Evolutionary conservation across 768 basidiomycete species (phyloP).

Genomic region (Boletus subparvulus): DNA sequence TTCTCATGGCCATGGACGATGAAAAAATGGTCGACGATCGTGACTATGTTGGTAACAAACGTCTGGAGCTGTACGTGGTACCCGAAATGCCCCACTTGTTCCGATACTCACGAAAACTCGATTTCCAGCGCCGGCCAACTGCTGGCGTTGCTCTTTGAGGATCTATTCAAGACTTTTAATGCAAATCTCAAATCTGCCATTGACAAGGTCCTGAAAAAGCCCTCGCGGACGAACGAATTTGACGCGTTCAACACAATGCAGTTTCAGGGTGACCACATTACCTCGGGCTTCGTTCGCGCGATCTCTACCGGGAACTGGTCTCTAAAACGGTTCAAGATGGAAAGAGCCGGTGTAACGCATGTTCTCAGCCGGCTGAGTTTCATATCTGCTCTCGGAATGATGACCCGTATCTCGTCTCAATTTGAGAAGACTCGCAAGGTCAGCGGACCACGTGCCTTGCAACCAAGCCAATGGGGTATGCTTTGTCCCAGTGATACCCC

Average conservation of each 20-base stretch:
- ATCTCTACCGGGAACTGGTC: conserved; percentile 99
- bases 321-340: conserved; percentile 98
- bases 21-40: conserved; percentile 97
- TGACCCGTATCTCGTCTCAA: conserved; percentile 98
- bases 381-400: conserved; percentile 98
- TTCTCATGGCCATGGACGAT: conserved; percentile 95
- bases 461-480: conserved; percentile 99
- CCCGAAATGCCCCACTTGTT: conserved; percentile 3
- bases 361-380: conserved; percentile 94
- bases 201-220: conserved; percentile 96
- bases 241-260: conserved; percentile 94
- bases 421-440: conserved; percentile 99
- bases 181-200: conserved; percentile 92
- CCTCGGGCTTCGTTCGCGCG: conserved; percentile 92
- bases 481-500: conserved; percentile 98
- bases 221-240: conserved; percentile 90
- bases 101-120: conserved; percentile 8
- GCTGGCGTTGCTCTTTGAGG: conserved; percentile 93
- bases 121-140: conserved; percentile 89
- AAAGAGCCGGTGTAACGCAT: conserved; percentile 96
- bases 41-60: conserved; percentile 99
- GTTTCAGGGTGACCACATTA: conserved; percentile 95
- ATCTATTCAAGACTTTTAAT: conserved; percentile 98
- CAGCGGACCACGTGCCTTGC: conserved; percentile 93
- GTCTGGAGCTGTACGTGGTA: conserved; percentile 83